Percentiles rank a stretch among this genome's conserved stretches.
Evolutionary conservation across 495 filamentous ascomycete genomes (phyloP).

Genomic region (Aspergillus panamensis): DNA sequence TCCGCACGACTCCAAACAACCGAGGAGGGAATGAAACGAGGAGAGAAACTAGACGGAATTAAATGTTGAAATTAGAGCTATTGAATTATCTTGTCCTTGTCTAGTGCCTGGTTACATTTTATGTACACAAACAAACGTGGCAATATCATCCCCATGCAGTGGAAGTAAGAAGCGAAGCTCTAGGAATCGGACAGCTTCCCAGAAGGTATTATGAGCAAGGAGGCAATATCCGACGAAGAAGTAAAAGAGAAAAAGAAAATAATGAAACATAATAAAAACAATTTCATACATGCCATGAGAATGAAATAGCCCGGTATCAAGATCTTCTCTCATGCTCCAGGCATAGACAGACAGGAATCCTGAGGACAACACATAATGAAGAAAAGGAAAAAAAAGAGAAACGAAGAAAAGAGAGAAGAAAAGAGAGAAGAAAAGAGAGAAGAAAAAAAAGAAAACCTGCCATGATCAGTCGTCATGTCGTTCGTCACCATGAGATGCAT

Average conservation of each 20-base stretch:
- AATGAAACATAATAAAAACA: slow-evolving; percentile 19
- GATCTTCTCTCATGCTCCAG: slow-evolving; percentile 32
- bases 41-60: background rate
- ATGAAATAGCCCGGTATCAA: slow-evolving; percentile 13
- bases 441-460: slow-evolving; percentile 7
- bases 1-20: background rate
- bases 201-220: slow-evolving; percentile 43
- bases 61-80: slow-evolving; percentile 7
- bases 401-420: background rate
- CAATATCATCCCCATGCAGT: slow-evolving; percentile 6
- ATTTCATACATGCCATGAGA: slow-evolving; percentile 24
- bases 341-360: slow-evolving; percentile 21
- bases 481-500: slow-evolving; percentile 13
- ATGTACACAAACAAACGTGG: slow-evolving; percentile 27
- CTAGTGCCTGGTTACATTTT: slow-evolving; percentile 20
- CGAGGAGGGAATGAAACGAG: background rate
- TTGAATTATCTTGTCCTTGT: slow-evolving; percentile 16
- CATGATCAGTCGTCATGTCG: slow-evolving; percentile 23
- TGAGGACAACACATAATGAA: background rate
- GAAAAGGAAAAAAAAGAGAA: background rate
- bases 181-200: slow-evolving; percentile 28
- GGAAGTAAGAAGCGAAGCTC: slow-evolving; percentile 13
- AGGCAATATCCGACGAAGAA: slow-evolving; percentile 32
- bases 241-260: slow-evolving; percentile 15
- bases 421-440: background rate